phyloP scores from a whole-genome alignment of 2,329 filamentous ascomycete species.

The Trichoderma harzianum region DNA sequence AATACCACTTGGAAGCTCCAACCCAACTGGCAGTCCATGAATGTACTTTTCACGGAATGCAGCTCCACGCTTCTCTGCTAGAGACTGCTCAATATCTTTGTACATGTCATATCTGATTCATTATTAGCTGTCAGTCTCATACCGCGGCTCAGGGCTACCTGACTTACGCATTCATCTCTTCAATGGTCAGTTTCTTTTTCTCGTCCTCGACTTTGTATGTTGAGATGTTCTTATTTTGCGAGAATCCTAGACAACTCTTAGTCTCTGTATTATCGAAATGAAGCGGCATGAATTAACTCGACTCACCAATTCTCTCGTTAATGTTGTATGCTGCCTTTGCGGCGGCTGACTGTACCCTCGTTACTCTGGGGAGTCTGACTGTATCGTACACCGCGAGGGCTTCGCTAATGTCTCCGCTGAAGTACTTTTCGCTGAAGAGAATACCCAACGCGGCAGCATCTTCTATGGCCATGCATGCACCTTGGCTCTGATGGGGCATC shows the following conservation, averaged over 20 bases:
- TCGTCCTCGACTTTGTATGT: conserved; percentile 62
- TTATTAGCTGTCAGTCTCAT: neutral
- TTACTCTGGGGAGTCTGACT: conserved; percentile 53
- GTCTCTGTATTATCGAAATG: neutral
- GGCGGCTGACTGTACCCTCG: conserved; percentile 54
- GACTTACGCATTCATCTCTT: conserved; percentile 64
- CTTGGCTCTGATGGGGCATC: conserved; percentile 68
- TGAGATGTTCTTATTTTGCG: conserved; percentile 52
- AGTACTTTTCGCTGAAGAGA: conserved; percentile 50
- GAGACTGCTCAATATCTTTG: conserved; percentile 49
- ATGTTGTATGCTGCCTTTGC: conserved; percentile 60
- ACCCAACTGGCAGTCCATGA: conserved; percentile 44
- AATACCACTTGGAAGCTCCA: conserved; percentile 50
- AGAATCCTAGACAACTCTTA: conserved; percentile 49
- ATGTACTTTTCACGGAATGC: conserved; percentile 39
- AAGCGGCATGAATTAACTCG: neutral
- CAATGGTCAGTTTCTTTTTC: conserved; percentile 60
- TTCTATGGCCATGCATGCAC: conserved; percentile 66
- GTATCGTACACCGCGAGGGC: conserved; percentile 49
- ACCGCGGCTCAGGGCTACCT: accelerated
- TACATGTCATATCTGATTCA: conserved; percentile 54
- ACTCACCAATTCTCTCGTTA: conserved; percentile 56
- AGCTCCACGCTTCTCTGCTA: conserved; percentile 35
- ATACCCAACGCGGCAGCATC: conserved; percentile 62
- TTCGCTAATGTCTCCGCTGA: conserved; percentile 46